Evolutionary conservation across 345 rosid species (phyloP).

Genomic region (Populus euphratica): DNA sequence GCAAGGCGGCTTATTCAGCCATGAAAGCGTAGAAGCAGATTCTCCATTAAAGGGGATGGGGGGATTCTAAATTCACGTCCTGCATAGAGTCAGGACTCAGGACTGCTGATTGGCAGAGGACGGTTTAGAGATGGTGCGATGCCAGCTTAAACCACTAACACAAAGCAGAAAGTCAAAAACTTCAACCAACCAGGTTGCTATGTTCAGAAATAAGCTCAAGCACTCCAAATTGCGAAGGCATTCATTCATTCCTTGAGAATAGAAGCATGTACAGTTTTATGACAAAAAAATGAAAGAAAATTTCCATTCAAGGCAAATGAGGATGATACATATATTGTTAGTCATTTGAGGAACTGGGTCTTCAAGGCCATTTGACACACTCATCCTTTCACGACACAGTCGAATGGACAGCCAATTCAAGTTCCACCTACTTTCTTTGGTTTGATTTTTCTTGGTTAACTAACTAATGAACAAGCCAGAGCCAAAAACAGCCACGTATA

Average conservation of each 20-base stretch:
- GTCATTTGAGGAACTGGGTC: conserved; percentile 4
- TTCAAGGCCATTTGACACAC: conserved; percentile 8
- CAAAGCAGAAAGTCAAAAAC: neutral
- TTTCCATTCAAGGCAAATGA: conserved; percentile 18
- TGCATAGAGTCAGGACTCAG: neutral
- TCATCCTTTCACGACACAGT: conserved; percentile 1
- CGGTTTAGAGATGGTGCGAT: neutral
- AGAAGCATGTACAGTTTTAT: neutral
- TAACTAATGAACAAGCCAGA: conserved; percentile 2
- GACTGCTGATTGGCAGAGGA: neutral
- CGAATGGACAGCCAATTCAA: conserved; percentile 7
- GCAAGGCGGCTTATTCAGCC: neutral
- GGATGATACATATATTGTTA: neutral
- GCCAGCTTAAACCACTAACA: neutral
- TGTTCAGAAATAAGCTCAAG: neutral
- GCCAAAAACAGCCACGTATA: conserved; percentile 6
- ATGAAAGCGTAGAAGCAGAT: neutral
- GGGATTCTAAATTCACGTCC: neutral
- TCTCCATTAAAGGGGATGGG: too few relatives aligned
- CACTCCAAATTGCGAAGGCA: neutral
- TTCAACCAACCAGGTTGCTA: neutral
- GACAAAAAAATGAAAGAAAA: neutral
- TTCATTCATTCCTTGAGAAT: neutral
- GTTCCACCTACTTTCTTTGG: neutral
- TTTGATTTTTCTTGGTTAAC: neutral